Percentiles rank a stretch among this genome's conserved stretches.
phyloP scores from a whole-genome alignment of 2,329 filamentous ascomycete species.

The Sarocladiaceae sp. region DNA sequence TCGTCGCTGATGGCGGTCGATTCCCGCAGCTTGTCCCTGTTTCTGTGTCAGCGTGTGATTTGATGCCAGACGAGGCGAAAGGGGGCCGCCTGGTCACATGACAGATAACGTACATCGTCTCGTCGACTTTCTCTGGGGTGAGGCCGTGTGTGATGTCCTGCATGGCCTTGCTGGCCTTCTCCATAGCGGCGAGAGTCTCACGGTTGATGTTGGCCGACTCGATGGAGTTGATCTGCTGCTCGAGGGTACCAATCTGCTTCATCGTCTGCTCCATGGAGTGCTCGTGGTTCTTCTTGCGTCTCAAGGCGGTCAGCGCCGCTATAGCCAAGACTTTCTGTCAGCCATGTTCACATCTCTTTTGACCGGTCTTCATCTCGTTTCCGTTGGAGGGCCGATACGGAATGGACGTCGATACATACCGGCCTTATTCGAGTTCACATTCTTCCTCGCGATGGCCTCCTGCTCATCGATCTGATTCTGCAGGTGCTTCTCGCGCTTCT shows the following conservation, averaged over 20 bases:
- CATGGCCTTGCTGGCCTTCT: slow-evolving; percentile 86
- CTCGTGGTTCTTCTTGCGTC: slow-evolving; percentile 92
- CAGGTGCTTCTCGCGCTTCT: slow-evolving; percentile 89
- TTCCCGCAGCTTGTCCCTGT: slow-evolving; percentile 82
- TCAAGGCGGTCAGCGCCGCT: slow-evolving; percentile 86
- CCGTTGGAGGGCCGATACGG: too few relatives aligned
- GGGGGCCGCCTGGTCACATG: too few relatives aligned
- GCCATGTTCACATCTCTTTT: slow-evolving; percentile 16
- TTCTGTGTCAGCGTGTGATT: too few relatives aligned
- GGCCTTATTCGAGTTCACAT: slow-evolving; percentile 79
- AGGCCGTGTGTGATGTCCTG: slow-evolving; percentile 85
- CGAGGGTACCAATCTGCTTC: slow-evolving; percentile 83
- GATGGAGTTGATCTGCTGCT: slow-evolving; percentile 94
- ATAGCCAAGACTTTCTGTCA: slow-evolving; percentile 13
- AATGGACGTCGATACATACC: slow-evolving; percentile 64
- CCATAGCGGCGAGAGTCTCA: slow-evolving; percentile 91
- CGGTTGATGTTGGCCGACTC: slow-evolving; percentile 98
- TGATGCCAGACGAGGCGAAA: too few relatives aligned
- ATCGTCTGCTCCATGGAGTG: slow-evolving; percentile 86
- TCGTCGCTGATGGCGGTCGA: slow-evolving; percentile 92
- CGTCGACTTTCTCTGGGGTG: slow-evolving; percentile 89
- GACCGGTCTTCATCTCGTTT: slow-evolving; percentile 11
- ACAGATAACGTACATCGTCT: slow-evolving; percentile 73
- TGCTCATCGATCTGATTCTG: slow-evolving; percentile 92
- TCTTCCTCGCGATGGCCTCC: slow-evolving; percentile 80